A percentile compares a stretch with the other conserved stretches of the same genome.
Evolutionary conservation across 345 rosid species (phyloP).

Genomic region (Gossypium stocksii): DNA sequence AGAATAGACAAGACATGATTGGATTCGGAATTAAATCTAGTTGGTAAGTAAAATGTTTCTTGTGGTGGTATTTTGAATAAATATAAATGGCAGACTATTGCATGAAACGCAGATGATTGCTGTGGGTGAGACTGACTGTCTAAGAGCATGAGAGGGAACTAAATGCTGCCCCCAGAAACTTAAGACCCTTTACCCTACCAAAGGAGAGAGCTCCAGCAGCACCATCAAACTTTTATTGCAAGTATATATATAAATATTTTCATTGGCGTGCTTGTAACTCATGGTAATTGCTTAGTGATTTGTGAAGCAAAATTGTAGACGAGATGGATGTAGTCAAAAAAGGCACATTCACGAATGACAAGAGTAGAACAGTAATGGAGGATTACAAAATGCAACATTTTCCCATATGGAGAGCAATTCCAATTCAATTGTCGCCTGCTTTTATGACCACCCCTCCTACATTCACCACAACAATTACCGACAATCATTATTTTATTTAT

Average conservation of each 20-base stretch:
- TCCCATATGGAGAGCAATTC: not conserved
- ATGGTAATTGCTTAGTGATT: no score
- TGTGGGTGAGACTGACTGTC: no score
- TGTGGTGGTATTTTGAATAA: not conserved
- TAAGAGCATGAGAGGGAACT: no score
- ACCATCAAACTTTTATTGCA: not conserved
- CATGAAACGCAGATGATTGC: no score
- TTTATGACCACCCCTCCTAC: conserved; percentile 17
- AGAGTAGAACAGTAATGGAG: not conserved
- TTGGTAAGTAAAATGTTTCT: not conserved
- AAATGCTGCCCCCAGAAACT: not conserved
- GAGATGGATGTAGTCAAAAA: conserved; percentile 1
- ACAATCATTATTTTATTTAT: not conserved
- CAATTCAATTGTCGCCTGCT: conserved; percentile 31
- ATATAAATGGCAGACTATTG: not conserved
- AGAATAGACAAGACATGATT: conserved; percentile 11
- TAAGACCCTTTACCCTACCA: not conserved
- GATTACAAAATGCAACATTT: not conserved
- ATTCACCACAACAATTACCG: not conserved
- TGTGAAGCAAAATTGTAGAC: not conserved
- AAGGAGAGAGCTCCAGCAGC: not conserved
- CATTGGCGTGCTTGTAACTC: no score
- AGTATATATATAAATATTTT: no score
- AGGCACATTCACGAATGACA: not conserved
- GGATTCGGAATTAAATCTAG: conserved; percentile 10